Percentiles rank a stretch among this genome's conserved stretches.
These are phyloP conservation scores for Coemansia biformis DNA, from an alignment of 192 early-diverging fungal species.

Conservation along the genomic window DNA sequence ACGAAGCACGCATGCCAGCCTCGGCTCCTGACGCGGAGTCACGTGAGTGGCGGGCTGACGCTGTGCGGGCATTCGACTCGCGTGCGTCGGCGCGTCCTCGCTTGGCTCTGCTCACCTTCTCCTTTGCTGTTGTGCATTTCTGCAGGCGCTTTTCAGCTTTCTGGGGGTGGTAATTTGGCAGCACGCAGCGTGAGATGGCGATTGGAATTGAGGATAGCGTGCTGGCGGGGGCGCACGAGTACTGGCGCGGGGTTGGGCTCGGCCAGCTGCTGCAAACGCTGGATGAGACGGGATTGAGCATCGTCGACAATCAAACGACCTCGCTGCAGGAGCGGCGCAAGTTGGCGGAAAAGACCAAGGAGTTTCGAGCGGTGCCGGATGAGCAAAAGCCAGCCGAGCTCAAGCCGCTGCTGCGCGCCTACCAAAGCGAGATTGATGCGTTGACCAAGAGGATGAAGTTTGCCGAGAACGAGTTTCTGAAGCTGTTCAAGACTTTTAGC, in stretches of 20 bases:
- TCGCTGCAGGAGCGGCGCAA: conserved; percentile 68
- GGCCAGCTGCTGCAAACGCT: conserved; percentile 62
- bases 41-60: too few relatives aligned
- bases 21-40: too few relatives aligned
- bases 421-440: conserved; percentile 88
- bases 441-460: conserved; percentile 79
- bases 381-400: conserved; percentile 73
- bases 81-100: too few relatives aligned
- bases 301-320: conserved; percentile 83
- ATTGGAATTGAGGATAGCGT: background rate
- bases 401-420: conserved; percentile 72
- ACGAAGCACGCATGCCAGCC: too few relatives aligned
- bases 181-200: too few relatives aligned
- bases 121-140: too few relatives aligned
- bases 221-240: conserved; percentile 40
- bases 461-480: conserved; percentile 76
- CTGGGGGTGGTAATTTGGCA: too few relatives aligned
- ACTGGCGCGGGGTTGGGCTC: conserved; percentile 58
- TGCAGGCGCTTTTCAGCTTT: too few relatives aligned
- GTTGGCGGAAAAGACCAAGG: conserved; percentile 85
- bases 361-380: conserved; percentile 74
- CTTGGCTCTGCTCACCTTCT: too few relatives aligned
- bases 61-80: too few relatives aligned
- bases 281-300: conserved; percentile 68
- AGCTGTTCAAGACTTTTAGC: conserved; percentile 71